Percentiles rank a stretch among this genome's conserved stretches.
These are phyloP conservation scores for Priceomyces haplophilus DNA, from an alignment of 805 yeast species.

Conservation along the genomic window DNA sequence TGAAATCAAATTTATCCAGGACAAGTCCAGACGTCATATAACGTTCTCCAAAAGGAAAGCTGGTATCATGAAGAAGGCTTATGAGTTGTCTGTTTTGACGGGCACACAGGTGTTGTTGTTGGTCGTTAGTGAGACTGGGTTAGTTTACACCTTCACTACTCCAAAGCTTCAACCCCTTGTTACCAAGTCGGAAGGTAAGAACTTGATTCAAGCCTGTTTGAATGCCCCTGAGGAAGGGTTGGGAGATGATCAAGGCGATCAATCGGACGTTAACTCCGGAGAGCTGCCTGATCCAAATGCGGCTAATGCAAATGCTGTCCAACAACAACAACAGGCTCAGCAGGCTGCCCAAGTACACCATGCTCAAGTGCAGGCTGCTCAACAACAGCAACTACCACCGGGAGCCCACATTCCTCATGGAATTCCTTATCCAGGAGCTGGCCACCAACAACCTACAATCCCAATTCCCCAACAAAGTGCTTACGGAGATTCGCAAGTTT, in stretches of 20 bases:
- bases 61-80: slow-evolving; percentile 99
- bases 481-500: slow-evolving; percentile 54
- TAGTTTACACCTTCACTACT: slow-evolving; percentile 97
- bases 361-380: slow-evolving; percentile 26
- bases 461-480: slow-evolving; percentile 44
- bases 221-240: slow-evolving; percentile 91
- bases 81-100: slow-evolving; percentile 91
- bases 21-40: slow-evolving; percentile 95
- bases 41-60: slow-evolving; percentile 98
- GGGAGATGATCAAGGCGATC: slow-evolving; percentile 58
- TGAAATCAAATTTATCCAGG: slow-evolving; percentile 95
- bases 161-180: slow-evolving; percentile 98
- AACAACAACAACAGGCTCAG: slow-evolving; percentile 26
- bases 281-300: slow-evolving; percentile 42
- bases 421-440: slow-evolving; percentile 43
- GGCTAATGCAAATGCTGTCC: slow-evolving; percentile 19
- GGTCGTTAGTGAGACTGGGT: slow-evolving; percentile 97
- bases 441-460: slow-evolving; percentile 37
- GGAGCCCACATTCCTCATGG: slow-evolving; percentile 43
- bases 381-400: slow-evolving; percentile 37
- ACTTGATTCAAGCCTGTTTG: slow-evolving; percentile 92
- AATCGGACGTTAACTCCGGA: slow-evolving; percentile 47
- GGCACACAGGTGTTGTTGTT: slow-evolving; percentile 94
- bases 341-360: slow-evolving; percentile 18
- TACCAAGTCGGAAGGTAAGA: slow-evolving; percentile 95